Evolutionary conservation across 139 green algal species (phyloP), one percentile per base, ranked within the genome.

Genomic region (Micromonas pusilla): DNA sequence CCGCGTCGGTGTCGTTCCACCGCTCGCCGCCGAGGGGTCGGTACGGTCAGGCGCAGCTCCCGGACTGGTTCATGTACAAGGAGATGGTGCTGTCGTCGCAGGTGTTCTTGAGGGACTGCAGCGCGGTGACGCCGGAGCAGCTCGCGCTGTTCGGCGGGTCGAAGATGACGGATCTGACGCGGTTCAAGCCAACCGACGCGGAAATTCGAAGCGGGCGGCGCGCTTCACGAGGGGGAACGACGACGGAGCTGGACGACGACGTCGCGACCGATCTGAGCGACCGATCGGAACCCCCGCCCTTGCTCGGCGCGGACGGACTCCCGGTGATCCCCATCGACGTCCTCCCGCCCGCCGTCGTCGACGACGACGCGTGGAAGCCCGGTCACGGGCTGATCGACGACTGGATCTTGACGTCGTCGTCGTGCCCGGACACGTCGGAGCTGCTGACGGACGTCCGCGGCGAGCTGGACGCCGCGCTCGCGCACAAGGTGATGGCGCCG

Each of bases 131-230:
- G 23, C 66, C 76, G 26, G 85, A 81, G n/a, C 62, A 82, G 5
- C 63, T 87, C 16, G 60, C 84, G 21, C 54, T 87, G 34, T 86
- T 87, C 54, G 83, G 81, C 4, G 80, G 83, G 28, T 26, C 60
- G 2, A 76, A 70, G 31, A 70, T 70, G 28, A 25, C 63, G n/a
- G n/a, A n/a, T n/a, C n/a, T n/a, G n/a, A n/a, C n/a, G n/a, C n/a
- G n/a, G n/a, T n/a, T n/a, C n/a, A n/a, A n/a, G n/a, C n/a, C n/a
- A n/a, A n/a, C n/a, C n/a, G n/a, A n/a, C n/a, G n/a, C n/a, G n/a
- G n/a, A n/a, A n/a, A n/a, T n/a, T n/a, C n/a, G n/a, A n/a, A n/a
- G n/a, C n/a, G n/a, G n/a, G n/a, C n/a, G n/a, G n/a, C n/a, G n/a
- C n/a, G n/a, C n/a, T n/a, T n/a, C n/a, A n/a, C n/a, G n/a, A n/a